Evolutionary conservation across 495 filamentous ascomycete species (phyloP), one percentile per base, ranked within the genome.

Genomic region (Penicillium roqueforti): DNA sequence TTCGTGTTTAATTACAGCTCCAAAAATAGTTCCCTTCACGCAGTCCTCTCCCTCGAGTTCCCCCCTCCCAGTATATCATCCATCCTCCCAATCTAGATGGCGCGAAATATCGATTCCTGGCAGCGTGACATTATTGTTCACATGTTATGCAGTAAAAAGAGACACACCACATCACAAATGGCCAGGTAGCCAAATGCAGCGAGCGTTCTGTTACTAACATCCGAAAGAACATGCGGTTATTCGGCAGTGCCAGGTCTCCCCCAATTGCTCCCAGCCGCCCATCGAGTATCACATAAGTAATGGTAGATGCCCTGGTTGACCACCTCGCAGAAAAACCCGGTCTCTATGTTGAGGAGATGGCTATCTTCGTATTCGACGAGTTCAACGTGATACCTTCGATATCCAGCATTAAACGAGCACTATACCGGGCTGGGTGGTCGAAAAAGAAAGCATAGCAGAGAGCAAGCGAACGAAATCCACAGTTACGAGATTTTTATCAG

Each of bases 171-270:
- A 43, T 54, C 38, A 9, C 40, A 60, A 57, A 60, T 54, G 34
- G 54, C 45, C 13, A 54, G 40, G 26, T 51, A 7, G 54, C 53
- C 16, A 4, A 45, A n/a, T 59, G 50, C 22, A 57, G 54, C 38
- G 34, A 54, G 53, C 44, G 53, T 28, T 56, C 53, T 45, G 31
- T 56, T 23, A 47, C 34, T 47, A 52, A 56, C 41, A 56, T 56
- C 1, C 46, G 46, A 16, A 51, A 45, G 28, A 56, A 50, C 19
- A 34, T 50, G 20, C 38, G 54, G 38, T 40, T 51, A 41, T 56
- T 56, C 32, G 40, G 47, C 19, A 51, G 41, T 43, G 6, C 47
- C 46, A 46, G 29, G 39, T 47, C 44, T 10, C 44, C 44, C 31
- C 26, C 31, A 47, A 11, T 47, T 16, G 13, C 44, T 16, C 6